phyloP scores from a whole-genome alignment of 495 filamentous ascomycete genomes.

The Trichoderma virens region DNA sequence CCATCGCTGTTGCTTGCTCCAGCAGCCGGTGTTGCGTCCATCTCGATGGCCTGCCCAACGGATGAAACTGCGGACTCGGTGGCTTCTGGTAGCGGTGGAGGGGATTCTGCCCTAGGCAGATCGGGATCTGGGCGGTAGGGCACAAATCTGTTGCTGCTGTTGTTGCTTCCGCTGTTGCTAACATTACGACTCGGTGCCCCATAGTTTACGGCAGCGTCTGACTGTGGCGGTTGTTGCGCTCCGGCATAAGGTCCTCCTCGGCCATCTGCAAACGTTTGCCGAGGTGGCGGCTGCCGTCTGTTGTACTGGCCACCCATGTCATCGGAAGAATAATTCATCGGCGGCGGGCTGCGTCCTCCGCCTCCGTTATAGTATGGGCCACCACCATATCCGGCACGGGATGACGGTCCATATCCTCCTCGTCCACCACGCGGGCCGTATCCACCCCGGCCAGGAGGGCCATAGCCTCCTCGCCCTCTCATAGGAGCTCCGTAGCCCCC shows the following conservation, averaged over 20 bases:
- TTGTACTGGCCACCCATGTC: constrained; percentile 38
- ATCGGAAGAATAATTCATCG: constrained; percentile 54
- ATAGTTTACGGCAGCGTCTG: not conserved
- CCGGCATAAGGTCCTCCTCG: constrained; percentile 23
- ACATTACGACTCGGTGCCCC: not conserved
- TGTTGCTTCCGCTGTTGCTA: not conserved
- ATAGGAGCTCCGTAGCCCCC: constrained; percentile 36
- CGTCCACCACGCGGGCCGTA: constrained; percentile 32
- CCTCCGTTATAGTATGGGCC: constrained; percentile 17
- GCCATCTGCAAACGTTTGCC: constrained; percentile 33
- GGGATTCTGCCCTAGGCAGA: constrained; percentile 50
- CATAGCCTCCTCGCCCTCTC: constrained; percentile 21
- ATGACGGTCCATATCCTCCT: constrained; percentile 39
- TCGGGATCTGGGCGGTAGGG: constrained; percentile 35
- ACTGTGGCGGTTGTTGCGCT: not conserved
- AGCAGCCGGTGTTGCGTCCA: constrained; percentile 58
- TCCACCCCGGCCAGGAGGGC: constrained; percentile 24
- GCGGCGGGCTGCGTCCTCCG: constrained; percentile 29
- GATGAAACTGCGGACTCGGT: constrained; percentile 32
- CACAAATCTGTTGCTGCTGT: constrained; percentile 23
- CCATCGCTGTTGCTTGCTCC: constrained; percentile 30
- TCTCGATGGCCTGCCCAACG: constrained; percentile 74
- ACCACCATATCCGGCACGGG: constrained; percentile 32
- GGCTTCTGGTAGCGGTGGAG: constrained; percentile 52
- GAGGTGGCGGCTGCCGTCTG: constrained; percentile 38